Evolutionary conservation across 345 rosid species (phyloP), one percentile per base, ranked within the genome.

Genomic region (Jatropha curcas): DNA sequence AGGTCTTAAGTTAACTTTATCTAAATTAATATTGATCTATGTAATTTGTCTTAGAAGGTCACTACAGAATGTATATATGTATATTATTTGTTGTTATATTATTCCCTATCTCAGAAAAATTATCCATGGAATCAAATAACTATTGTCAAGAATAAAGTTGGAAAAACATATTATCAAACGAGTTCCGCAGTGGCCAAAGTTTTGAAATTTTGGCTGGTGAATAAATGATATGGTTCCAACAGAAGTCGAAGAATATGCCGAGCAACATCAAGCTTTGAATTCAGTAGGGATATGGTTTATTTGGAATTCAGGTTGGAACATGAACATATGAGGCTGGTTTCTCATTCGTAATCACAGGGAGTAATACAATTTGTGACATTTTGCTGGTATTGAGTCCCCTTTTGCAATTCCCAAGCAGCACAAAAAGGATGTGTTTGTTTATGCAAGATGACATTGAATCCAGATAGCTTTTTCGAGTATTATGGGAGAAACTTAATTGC

Each of bases 221-320:
- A 71, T 79, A 68, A 64, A n/a, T n/a, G 83, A 85, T 75, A 87
- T 92, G 97, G 89, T 85, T 66, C n/a, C n/a, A n/a, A 90, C 98
- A 41, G 98, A 94, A 81, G 95, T 94, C 67, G 92, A 92, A 73
- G 97, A 94, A 76, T 88, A 92, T 78, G 94, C n/a, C n/a, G 98
- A 50, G 97, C 98, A 7, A 88, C 88, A 25, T 94, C 81, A 92
- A 90, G 86, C 92, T 94, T 51, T n/a, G n/a, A n/a, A n/a, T n/a
- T n/a, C 97, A 94, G 75, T 90, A 90, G 67, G 73, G 98, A 70
- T 75, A n/a, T 88, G 79, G 97, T 94, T 68, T 90, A 94, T 69
- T 94, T 97, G 98, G 92, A 94, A 72, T 94, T 98, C 61, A 88
- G 98, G 86, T 71, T 94, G 84, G 98, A 92, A 67, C 97, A 92